These are phyloP conservation scores for Metschnikowia anglica DNA, from an alignment of 805 yeast species.

Conservation along the genomic window DNA sequence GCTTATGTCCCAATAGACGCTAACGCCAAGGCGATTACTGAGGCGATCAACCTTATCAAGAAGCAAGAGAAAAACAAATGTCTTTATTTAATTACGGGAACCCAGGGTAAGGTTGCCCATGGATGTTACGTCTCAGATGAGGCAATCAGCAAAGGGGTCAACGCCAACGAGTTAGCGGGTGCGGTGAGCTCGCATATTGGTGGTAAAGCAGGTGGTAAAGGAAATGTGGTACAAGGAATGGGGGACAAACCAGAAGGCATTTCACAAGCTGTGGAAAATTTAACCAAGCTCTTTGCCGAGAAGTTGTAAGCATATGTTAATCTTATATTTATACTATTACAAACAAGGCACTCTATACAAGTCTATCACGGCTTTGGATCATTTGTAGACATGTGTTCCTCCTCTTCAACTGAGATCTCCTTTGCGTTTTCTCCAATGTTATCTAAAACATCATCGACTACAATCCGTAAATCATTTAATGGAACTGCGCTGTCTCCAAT, in stretches of 20 bases:
- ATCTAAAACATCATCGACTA: slow-evolving; percentile 48
- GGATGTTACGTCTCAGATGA: slow-evolving; percentile 84
- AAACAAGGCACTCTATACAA: background rate
- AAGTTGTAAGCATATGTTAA: slow-evolving; percentile 41
- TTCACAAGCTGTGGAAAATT: slow-evolving; percentile 69
- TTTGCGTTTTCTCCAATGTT: slow-evolving; percentile 51
- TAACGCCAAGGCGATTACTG: slow-evolving; percentile 92
- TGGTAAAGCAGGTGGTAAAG: slow-evolving; percentile 99
- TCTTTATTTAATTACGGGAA: slow-evolving; percentile 77
- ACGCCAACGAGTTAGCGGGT: slow-evolving; percentile 73
- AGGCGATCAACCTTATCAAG: slow-evolving; percentile 83
- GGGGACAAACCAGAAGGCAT: slow-evolving; percentile 78
- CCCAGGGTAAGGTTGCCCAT: slow-evolving; percentile 78
- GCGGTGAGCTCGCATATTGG: slow-evolving; percentile 75
- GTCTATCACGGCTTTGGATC: slow-evolving; percentile 12
- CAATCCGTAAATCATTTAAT: slow-evolving; percentile 32
- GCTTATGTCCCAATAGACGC: slow-evolving; percentile 68
- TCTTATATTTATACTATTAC: slow-evolving; percentile 1
- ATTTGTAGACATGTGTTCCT: slow-evolving; percentile 44
- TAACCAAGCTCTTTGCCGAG: slow-evolving; percentile 58
- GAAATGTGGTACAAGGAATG: slow-evolving; percentile 94
- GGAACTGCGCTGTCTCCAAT: slow-evolving; percentile 52
- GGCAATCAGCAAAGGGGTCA: slow-evolving; percentile 66
- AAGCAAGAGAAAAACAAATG: slow-evolving; percentile 72
- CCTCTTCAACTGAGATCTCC: slow-evolving; percentile 59